A percentile compares a stretch with the other conserved stretches of the same genome.
Evolutionary conservation across 805 yeast species (phyloP).

Genomic region (Citeromyces matritensis): DNA sequence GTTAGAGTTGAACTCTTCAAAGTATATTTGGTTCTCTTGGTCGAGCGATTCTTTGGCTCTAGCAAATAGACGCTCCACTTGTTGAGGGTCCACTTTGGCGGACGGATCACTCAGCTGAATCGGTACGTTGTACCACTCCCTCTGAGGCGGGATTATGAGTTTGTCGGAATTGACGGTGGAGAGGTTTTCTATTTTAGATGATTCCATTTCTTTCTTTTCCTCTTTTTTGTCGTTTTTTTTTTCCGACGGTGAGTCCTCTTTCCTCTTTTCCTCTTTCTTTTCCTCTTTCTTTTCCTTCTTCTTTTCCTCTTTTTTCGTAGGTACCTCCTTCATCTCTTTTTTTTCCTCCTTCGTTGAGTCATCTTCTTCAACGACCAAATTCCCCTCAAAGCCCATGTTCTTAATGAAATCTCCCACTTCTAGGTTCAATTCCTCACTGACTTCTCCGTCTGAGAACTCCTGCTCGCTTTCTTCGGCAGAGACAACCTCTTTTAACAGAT

Average conservation of each 20-base stretch:
- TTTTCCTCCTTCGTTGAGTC: constrained; percentile 17
- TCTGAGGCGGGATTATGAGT: constrained; percentile 41
- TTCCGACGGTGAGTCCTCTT: constrained; percentile 3
- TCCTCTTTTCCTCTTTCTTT: constrained; percentile 10
- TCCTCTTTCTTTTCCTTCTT: constrained; percentile 20
- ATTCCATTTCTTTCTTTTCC: constrained; percentile 10
- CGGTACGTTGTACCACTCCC: constrained; percentile 55
- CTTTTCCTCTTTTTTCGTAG: constrained; percentile 13
- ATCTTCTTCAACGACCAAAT: constrained; percentile 14
- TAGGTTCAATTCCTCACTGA: constrained; percentile 25
- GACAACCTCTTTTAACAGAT: constrained; percentile 37
- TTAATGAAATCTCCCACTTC: constrained; percentile 54
- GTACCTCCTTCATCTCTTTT: constrained; percentile 19
- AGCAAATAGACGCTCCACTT: constrained; percentile 42
- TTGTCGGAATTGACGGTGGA: constrained; percentile 41
- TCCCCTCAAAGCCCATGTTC: constrained; percentile 42
- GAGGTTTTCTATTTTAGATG: constrained; percentile 14
- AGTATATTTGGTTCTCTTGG: constrained; percentile 55
- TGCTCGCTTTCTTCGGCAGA: constrained; percentile 38
- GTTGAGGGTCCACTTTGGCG: constrained; percentile 31
- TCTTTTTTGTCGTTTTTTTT: constrained; percentile 10
- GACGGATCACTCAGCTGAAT: constrained; percentile 23
- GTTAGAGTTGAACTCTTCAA: constrained; percentile 58
- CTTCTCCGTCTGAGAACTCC: constrained; percentile 30
- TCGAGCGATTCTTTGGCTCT: constrained; percentile 56